Percentiles rank a stretch among this genome's conserved stretches.
These are phyloP conservation scores for Coelastrella sp. DNA, from an alignment of 139 green algal species.

Conservation along the genomic window DNA sequence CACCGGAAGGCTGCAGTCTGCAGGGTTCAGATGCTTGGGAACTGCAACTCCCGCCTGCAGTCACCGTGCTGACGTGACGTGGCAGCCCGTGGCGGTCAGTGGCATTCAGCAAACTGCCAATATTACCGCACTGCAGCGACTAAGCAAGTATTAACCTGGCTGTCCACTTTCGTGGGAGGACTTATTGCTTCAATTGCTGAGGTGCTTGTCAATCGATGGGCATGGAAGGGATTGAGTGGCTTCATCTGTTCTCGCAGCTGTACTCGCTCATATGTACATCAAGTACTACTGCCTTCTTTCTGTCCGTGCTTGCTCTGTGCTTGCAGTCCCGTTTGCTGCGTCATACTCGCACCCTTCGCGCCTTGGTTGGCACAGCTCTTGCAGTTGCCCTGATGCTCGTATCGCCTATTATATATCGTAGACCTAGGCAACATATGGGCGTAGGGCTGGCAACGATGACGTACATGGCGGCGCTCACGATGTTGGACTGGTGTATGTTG, in stretches of 20 bases:
- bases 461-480: slow-evolving; percentile 6
- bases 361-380: background rate
- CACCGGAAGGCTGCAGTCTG: too few species aligned
- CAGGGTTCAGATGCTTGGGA: too few species aligned
- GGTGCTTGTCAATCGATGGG: too few species aligned
- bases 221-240: background rate
- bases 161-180: too few species aligned
- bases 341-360: background rate
- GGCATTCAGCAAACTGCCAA: too few species aligned
- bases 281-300: background rate
- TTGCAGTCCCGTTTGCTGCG: background rate
- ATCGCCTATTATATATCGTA: slow-evolving; percentile 3
- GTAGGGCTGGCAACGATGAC: background rate
- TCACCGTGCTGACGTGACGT: too few species aligned
- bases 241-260: slow-evolving; percentile 9
- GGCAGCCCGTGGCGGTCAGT: too few species aligned
- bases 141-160: too few species aligned
- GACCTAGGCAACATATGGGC: slow-evolving; percentile 11
- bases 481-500: slow-evolving; percentile 26
- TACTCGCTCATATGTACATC: background rate
- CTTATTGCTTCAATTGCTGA: too few species aligned
- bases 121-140: too few species aligned
- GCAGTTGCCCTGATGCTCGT: background rate
- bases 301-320: background rate
- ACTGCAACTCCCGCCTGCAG: too few species aligned